Evolutionary conservation across 768 basidiomycete species (phyloP), one percentile per base, ranked within the genome.

Genomic region (Kwoniella mangroviensis): DNA sequence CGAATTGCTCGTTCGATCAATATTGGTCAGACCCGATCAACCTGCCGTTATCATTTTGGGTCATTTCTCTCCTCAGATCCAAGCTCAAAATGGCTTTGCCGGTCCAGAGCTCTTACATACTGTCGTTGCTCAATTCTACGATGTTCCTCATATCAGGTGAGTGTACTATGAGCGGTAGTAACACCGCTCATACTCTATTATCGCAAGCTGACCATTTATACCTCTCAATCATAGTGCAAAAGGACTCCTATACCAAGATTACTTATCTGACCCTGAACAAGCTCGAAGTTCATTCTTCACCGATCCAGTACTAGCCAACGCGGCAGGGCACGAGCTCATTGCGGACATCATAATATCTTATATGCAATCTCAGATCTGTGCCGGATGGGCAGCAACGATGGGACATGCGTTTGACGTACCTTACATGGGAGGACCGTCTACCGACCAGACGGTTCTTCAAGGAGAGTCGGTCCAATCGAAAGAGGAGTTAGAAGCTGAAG

Each of bases 31-130:
- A 24, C 92, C 91, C 1, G 94, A 97, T 75, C 87, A 90, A 62
- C 97, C 97, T 15, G 97, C 96, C 52, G 89, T 99, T 68, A 83
- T 99, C 76, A 87, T 98, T 69, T 89, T 99, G n/a, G 96, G 96
- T 11, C 95, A 98, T 84, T 98, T 98, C 81, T 88, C 89, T 45
- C 92, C 95, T 0, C 94, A 99, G 78, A 79, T 90, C 0, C 92
- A 95, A 78, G 85, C 88, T 51, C 84, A 87, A 34, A 86, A 92
- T 77, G 95, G 94, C 0, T 97, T 92, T 77, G 89, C 89, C 3
- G 95, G 96, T 1, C 91, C 95, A 0, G 95, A 97, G 78, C 89
- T 93, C 75, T 89, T 89, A 86, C 97, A 99, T 83, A 90, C 87
- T 71, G 84, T 91, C 66, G 94, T 98, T 0, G 92, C 97, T 0